Evolutionary conservation across 805 yeast species (phyloP), one percentile per base, ranked within the genome.

Genomic region (Saccharomyces mikatae): DNA sequence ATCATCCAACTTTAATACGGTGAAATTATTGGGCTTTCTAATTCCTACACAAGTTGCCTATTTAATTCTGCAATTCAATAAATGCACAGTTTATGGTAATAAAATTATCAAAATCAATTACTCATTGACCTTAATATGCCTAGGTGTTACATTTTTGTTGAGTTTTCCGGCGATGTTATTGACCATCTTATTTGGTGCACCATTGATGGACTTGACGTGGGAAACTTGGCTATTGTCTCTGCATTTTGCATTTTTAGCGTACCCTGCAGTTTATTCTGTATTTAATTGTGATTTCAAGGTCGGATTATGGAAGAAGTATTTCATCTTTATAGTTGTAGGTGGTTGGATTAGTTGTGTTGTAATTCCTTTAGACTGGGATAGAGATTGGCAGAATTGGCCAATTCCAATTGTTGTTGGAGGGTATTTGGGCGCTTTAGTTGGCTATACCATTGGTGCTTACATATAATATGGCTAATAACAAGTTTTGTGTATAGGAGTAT

Each of bases 361-460:
- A 1, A 90, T 94, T 55, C 97, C 98, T 0, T 76, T 94, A 56
- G 99, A 92, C 70, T 92, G 99, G 99, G 99, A 92, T 68, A 78
- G 98, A 62, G 88, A 86, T 27, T 92, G 99, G 99, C 99, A 92
- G 70, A 79, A 76, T 52, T 92, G 97, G 95, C 99, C 99, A 6
- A 80, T 89, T 52, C 92, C 98, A 0, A 76, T 92, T 47, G 74
- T 92, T 13, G 76, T 80, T 8, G 97, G 98, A 1, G 83, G 83
- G 0, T 89, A 88, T 62, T 31, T 75, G 0, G 97, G 97, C n/a
- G 80, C 84, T 2, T 74, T 82, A 29, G 60, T 79, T 2, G 97
- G 96, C 2, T 76, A 81, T 46, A 51, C 76, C 0, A 54, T 75
- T 2, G 80, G 71, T 46, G 60, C 71, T 30, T 62, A 64, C 52